phyloP scores from a whole-genome alignment of 495 filamentous ascomycete species.

The Aspergillus conjunctus region DNA sequence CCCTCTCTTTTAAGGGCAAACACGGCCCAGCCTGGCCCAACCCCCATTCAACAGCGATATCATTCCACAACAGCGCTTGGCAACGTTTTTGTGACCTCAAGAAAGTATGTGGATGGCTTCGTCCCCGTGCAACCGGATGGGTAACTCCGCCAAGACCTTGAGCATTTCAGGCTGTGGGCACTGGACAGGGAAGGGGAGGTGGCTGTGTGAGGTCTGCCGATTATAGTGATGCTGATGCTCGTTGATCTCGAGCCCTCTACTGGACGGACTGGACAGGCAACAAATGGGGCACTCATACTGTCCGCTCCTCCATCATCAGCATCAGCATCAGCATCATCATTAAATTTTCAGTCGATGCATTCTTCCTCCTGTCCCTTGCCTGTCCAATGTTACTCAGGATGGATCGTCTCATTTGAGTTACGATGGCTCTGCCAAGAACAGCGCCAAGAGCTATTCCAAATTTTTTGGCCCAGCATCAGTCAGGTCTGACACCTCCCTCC shows the following conservation, averaged over 20 bases:
- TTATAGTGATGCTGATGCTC: too few relatives aligned
- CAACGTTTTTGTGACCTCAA: conserved; percentile 24
- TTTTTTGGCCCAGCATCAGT: neutral
- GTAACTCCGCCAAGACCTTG: conserved; percentile 6
- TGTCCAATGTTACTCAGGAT: conserved; percentile 19
- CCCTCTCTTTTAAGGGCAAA: conserved; percentile 11
- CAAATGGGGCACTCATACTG: neutral
- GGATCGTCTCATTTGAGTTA: neutral
- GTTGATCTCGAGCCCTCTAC: neutral
- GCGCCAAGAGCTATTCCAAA: conserved; percentile 21
- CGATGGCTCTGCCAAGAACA: conserved; percentile 10
- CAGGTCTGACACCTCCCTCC: neutral
- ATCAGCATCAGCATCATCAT: too few relatives aligned
- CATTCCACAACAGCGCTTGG: conserved; percentile 34
- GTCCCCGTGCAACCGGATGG: neutral
- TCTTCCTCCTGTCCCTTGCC: conserved; percentile 8
- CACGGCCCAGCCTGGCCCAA: neutral
- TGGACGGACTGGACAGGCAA: neutral
- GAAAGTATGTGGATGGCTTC: conserved; percentile 1
- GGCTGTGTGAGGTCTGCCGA: neutral
- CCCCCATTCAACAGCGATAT: neutral
- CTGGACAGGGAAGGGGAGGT: neutral
- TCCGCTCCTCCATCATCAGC: conserved; percentile 9
- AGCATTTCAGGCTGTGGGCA: conserved; percentile 13
- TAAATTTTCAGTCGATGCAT: neutral